Percentiles rank a stretch among this genome's conserved stretches.
phyloP scores from a whole-genome alignment of 2,329 filamentous ascomycete species.

The Cladosporium velox region DNA sequence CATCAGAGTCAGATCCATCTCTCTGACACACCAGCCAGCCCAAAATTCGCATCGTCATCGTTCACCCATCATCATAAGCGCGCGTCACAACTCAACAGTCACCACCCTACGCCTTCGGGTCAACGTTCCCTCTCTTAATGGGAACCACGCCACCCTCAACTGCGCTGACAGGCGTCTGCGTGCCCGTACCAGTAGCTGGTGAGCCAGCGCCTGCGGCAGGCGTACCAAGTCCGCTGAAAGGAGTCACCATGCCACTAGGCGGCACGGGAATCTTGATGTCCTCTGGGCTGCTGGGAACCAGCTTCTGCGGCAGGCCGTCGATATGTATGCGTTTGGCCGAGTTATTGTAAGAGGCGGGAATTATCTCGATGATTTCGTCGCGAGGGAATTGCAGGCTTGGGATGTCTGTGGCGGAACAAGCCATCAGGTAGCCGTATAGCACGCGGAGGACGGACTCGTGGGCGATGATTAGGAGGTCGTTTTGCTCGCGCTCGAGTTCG shows the following conservation, averaged over 20 bases:
- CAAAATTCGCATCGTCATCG: background rate
- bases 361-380: slow-evolving; percentile 98
- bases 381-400: slow-evolving; percentile 90
- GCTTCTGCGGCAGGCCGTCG: slow-evolving; percentile 63
- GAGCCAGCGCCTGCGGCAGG: slow-evolving; percentile 24
- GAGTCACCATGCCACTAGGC: slow-evolving; percentile 55
- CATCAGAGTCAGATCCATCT: background rate
- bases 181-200: slow-evolving; percentile 9
- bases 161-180: slow-evolving; percentile 24
- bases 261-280: slow-evolving; percentile 78
- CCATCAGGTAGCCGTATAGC: slow-evolving; percentile 97
- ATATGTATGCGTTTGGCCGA: slow-evolving; percentile 90
- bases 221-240: slow-evolving; percentile 45
- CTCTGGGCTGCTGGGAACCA: slow-evolving; percentile 77
- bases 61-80: background rate
- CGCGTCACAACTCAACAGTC: too few species aligned
- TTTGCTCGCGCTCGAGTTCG: slow-evolving; percentile 93
- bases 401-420: slow-evolving; percentile 93
- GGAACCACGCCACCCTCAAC: slow-evolving; percentile 9
- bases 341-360: slow-evolving; percentile 96
- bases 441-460: slow-evolving; percentile 98
- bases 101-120: slow-evolving; percentile 14
- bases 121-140: slow-evolving; percentile 3
- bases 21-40: background rate
- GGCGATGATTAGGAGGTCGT: slow-evolving; percentile 96